Evolutionary conservation across 495 filamentous ascomycete species (phyloP), one percentile per base, ranked within the genome.

Genomic region (Aspergillus cristatus): DNA sequence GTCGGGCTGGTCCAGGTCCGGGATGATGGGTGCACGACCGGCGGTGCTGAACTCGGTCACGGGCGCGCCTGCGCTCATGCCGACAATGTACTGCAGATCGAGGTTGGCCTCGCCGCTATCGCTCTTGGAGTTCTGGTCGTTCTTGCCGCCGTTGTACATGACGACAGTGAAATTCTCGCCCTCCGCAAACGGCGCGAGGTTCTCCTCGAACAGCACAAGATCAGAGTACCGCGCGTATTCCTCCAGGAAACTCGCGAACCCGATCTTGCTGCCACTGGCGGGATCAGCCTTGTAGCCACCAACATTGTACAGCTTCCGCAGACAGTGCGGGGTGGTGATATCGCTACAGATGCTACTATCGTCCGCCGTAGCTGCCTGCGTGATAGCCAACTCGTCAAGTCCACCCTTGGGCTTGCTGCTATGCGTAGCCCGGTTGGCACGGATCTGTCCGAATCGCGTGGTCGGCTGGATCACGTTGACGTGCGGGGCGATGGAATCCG

Each of bases 31-130:
- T 8, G 64, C 78, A 25, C 69, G 70, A 25, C 81, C 81, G 16
- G 75, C 80, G 13, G 79, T 83, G 54, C 66, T 81, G 61, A 74
- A 86, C 39, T 81, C 78, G 1, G 63, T 70, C n/a, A 79, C 67
- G 0, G 78, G 77, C 6, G 79, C 57, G 2, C 76, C 76, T 28
- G 68, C 58, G 45, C 64, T 67, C 14, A 84, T 42, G 5, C 72
- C 76, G 38, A 82, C 37, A 40, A 79, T 74, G 40, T 82, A 82
- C 54, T 90, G 80, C 26, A 82, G 50, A 45, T 91, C 85, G 16
- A 90, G 68, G 59, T 88, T 84, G 38, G 83, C 85, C 55, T 93
- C 84, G 24, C 68, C 69, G 46, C 62, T 65, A 42, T 72, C 57
- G 7, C 32, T 15, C 38, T 59, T 58, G 22, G 74, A 60, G 43